A percentile compares a stretch with the other conserved stretches of the same genome.
phyloP scores from a whole-genome alignment of 371 early-diverging fungal genomes.

The Saksenaea vasiformis region DNA sequence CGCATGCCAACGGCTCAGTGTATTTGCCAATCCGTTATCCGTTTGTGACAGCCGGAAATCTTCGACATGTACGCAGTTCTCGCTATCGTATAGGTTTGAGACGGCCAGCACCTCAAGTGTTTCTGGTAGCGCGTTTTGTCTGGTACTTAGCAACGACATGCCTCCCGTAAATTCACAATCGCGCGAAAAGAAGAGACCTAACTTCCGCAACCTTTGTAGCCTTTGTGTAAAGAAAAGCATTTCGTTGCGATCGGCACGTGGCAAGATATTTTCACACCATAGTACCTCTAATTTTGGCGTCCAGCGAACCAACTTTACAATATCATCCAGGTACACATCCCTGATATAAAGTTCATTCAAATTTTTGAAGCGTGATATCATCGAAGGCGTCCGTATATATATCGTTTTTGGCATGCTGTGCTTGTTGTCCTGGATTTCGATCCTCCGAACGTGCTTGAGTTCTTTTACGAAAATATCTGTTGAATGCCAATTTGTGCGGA shows the following conservation, averaged over 20 bases:
- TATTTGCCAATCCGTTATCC: not conserved
- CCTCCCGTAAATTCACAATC: not conserved
- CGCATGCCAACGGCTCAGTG: not conserved
- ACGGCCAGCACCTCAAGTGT: not conserved
- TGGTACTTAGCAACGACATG: not conserved
- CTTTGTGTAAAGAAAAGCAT: not conserved
- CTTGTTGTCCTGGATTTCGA: not conserved
- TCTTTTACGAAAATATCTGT: not conserved
- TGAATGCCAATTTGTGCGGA: not conserved
- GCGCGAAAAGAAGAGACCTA: not conserved
- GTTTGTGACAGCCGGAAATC: not conserved
- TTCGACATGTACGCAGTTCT: not conserved
- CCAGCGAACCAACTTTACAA: not conserved
- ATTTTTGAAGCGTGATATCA: not conserved
- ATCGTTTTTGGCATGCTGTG: not conserved
- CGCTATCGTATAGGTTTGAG: not conserved
- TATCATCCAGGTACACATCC: not conserved
- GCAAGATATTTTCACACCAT: slow-evolving; percentile 1
- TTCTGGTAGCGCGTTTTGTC: not conserved
- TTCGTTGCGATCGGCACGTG: not conserved
- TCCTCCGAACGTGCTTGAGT: not conserved
- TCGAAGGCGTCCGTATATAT: not conserved
- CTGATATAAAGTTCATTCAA: not conserved
- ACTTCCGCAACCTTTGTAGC: not conserved
- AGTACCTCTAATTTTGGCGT: not conserved